Base-by-base conservation (phyloP, 805 yeast genomes). In the Lachancea dasiensis region DNA sequence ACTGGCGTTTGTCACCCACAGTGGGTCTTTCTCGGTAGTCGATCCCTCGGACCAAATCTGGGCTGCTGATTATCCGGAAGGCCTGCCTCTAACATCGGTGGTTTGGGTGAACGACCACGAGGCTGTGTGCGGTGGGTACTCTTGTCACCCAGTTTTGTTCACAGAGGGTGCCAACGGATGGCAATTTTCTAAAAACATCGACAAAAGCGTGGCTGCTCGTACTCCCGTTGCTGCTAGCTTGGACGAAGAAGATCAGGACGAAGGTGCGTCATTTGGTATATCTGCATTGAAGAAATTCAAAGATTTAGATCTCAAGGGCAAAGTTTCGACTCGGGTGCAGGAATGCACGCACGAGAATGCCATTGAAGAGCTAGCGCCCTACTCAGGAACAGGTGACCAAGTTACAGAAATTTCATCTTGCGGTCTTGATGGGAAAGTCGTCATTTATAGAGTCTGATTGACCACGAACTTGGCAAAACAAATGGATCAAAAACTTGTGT, bases 271-370 rank as follows among this genome's bases (percentile, higher is more conserved):
- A 5, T 64, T 64, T 37, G 81, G 84, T 46, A 84, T 82, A 46
- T 75, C 81, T 47, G 94, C 94, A 5, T 74, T 92, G 61, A 83
- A 84, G 66, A 86, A 90, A 89, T 92, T 92, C 69, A 80, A 86
- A 63, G 95, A 90, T 63, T 68, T 92, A 73, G 99, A 92, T 65
- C 73, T 90, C 60, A 92, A 87, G 70, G 99, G 99, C 43, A 75
- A 84, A 40, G 75, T 75, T 36, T 69, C 63, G 39, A 59, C 59
- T 21, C 63, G 65, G 36, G 67, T 70, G 27, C 61, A 72, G 22
- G 71, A 67, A 26, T 86, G 95, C 11, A 75, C 85, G 42, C 97
- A 92, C 65, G 96, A 89, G 64, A 92, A 90, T 65, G 80, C 96
- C 24, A 81, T 92, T 57, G 75, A 82, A 38, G 73, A 77, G 34